These are phyloP conservation scores for Multifurca ochricompacta DNA, from an alignment of 768 basidiomycete genomes.

Conservation along the genomic window DNA sequence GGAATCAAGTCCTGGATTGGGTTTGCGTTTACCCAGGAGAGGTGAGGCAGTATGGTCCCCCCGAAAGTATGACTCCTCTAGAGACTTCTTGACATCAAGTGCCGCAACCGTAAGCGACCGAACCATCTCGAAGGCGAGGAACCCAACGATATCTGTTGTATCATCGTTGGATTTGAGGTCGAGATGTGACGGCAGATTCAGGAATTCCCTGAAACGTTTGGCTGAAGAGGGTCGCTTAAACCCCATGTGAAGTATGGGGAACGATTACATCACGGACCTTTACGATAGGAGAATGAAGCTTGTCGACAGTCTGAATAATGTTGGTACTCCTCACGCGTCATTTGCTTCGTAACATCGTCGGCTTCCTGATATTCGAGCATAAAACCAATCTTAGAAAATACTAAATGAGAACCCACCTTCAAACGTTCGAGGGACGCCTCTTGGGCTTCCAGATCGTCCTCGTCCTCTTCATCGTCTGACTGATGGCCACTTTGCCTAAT, in stretches of 20 bases:
- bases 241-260: background rate
- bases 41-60: conserved; percentile 59
- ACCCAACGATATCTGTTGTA: conserved; percentile 93
- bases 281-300: conserved; percentile 94
- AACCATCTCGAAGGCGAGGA: conserved; percentile 96
- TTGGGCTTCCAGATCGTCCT: conserved; percentile 92
- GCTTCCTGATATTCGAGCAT: conserved; percentile 55
- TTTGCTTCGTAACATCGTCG: conserved; percentile 88
- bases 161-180: conserved; percentile 91
- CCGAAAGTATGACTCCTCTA: conserved; percentile 62
- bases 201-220: conserved; percentile 91
- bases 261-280: conserved; percentile 48
- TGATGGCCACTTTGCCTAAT: conserved; percentile 40
- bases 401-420: conserved; percentile 37
- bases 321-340: conserved; percentile 96
- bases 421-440: conserved; percentile 88
- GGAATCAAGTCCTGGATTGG: conserved; percentile 28
- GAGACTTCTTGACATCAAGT: conserved; percentile 69
- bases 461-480: conserved; percentile 92
- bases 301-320: conserved; percentile 96
- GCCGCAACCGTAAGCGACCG: conserved; percentile 87
- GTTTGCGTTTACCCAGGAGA: conserved; percentile 64
- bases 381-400: background rate
- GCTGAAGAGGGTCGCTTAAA: conserved; percentile 36
- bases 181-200: conserved; percentile 79